A percentile compares a stretch with the other conserved stretches of the same genome.
Conservation (phyloP, 257 asterid genomes). For the Phtheirospermum japonicum region DNA sequence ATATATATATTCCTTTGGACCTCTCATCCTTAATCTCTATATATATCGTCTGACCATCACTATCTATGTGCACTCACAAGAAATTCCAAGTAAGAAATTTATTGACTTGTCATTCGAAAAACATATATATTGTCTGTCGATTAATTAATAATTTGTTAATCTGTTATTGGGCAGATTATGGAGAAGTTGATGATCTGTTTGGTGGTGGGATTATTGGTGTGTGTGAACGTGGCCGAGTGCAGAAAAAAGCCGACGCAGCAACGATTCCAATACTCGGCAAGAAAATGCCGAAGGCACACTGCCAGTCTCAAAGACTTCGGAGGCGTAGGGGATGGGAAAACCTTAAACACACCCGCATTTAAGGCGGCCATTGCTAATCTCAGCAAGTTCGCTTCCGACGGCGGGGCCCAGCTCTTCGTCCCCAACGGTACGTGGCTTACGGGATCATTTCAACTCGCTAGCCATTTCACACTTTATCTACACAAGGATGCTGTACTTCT, state of each 20-base stretch:
- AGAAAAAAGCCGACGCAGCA: background rate
- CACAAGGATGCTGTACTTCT: conserved; percentile 55
- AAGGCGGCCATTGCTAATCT: conserved; percentile 46
- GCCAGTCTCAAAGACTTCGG: conserved; percentile 52
- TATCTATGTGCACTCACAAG: conserved; percentile 16
- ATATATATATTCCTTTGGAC: no score
- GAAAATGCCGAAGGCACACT: conserved; percentile 43
- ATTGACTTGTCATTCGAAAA: conserved; percentile 1
- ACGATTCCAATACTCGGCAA: conserved; percentile 32
- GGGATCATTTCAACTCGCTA: conserved; percentile 51
- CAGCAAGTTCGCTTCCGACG: conserved; percentile 41
- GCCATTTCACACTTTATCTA: conserved; percentile 60
- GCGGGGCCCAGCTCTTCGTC: conserved; percentile 56
- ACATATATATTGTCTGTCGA: background rate
- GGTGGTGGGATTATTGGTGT: conserved; percentile 31
- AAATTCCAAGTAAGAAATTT: conserved; percentile 27
- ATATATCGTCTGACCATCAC: no score
- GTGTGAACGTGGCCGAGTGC: conserved; percentile 27
- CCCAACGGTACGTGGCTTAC: conserved; percentile 75
- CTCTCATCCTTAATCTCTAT: conserved; percentile 16
- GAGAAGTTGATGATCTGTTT: conserved; percentile 20
- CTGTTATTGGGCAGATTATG: conserved; percentile 32
- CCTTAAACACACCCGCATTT: conserved; percentile 51
- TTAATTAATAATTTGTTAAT: background rate
- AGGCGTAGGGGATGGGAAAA: conserved; percentile 53